These are phyloP conservation scores for Murraya paniculata DNA, from an alignment of 345 rosid species.

Conservation along the genomic window DNA sequence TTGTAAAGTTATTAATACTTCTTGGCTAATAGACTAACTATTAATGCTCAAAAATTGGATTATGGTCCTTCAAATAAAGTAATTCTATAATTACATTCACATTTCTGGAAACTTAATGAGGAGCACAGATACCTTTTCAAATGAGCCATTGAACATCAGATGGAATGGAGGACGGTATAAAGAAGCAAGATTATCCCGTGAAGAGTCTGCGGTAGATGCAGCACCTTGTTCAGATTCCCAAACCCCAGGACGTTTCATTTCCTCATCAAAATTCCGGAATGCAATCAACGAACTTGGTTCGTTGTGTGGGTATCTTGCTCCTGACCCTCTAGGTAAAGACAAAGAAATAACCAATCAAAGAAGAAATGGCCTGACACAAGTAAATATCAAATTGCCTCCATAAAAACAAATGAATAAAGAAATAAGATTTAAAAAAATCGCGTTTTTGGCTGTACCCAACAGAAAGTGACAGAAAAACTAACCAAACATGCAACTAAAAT, in stretches of 20 bases:
- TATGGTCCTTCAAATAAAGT: neutral
- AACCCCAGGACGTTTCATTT: constrained; percentile 76
- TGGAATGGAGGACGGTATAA: constrained; percentile 92
- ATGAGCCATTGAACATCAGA: constrained; percentile 82
- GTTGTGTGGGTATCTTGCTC: constrained; percentile 44
- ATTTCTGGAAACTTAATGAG: neutral
- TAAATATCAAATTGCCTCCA: neutral
- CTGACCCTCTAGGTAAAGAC: constrained; percentile 43
- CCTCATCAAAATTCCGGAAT: constrained; percentile 88
- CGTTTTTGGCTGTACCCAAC: neutral
- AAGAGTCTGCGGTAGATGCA: constrained; percentile 49
- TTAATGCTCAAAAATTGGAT: neutral
- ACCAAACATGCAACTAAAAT: neutral
- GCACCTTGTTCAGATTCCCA: constrained; percentile 72
- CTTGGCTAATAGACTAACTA: neutral
- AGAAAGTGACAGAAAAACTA: neutral
- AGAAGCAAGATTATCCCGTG: constrained; percentile 92
- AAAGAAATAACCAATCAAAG: neutral
- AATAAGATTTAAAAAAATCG: neutral
- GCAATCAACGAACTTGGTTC: constrained; percentile 70
- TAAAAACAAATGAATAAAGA: neutral
- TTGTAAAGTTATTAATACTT: neutral
- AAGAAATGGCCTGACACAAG: neutral
- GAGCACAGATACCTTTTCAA: constrained; percentile 61
- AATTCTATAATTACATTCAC: neutral